A percentile compares a stretch with the other conserved stretches of the same genome.
These are phyloP conservation scores for Lachnellula cervina DNA, from an alignment of 2,329 filamentous ascomycete species.

Conservation along the genomic window DNA sequence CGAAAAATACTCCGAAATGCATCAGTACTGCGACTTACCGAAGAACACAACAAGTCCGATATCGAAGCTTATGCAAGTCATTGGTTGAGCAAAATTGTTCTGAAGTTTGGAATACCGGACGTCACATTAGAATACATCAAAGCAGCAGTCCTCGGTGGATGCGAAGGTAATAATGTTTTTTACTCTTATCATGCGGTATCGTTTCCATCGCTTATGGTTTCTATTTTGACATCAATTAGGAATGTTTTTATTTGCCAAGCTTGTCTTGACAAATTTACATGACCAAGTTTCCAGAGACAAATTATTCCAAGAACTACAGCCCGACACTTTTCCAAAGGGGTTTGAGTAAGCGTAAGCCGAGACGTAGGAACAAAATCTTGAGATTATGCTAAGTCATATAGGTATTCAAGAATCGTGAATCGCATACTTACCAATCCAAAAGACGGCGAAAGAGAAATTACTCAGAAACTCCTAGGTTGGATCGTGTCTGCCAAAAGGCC, in stretches of 20 bases:
- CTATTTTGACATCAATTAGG: conserved; percentile 14
- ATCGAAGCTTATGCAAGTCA: conserved; percentile 27
- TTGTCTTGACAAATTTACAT: conserved; percentile 27
- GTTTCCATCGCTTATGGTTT: background rate
- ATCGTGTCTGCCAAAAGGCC: conserved; percentile 36
- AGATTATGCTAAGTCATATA: background rate
- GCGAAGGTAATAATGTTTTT: conserved; percentile 15
- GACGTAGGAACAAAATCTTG: background rate
- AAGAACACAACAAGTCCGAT: conserved; percentile 29
- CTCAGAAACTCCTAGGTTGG: conserved; percentile 34
- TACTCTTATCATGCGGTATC: no score
- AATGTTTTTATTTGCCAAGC: conserved; percentile 32
- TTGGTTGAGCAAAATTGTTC: conserved; percentile 21
- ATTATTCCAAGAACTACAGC: conserved; percentile 10
- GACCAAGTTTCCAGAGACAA: conserved; percentile 6
- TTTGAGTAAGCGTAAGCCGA: conserved; percentile 17
- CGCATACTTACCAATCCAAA: background rate
- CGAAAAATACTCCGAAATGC: conserved; percentile 24
- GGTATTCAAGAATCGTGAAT: conserved; percentile 12
- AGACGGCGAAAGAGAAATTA: conserved; percentile 1
- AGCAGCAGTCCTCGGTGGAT: conserved; percentile 8
- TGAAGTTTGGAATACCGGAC: conserved; percentile 20
- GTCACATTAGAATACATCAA: conserved; percentile 15
- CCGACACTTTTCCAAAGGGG: conserved; percentile 7
- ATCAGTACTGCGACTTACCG: conserved; percentile 23